phyloP scores from a whole-genome alignment of 1,284 basidiomycete genomes.

The Trichosporon sp. region DNA sequence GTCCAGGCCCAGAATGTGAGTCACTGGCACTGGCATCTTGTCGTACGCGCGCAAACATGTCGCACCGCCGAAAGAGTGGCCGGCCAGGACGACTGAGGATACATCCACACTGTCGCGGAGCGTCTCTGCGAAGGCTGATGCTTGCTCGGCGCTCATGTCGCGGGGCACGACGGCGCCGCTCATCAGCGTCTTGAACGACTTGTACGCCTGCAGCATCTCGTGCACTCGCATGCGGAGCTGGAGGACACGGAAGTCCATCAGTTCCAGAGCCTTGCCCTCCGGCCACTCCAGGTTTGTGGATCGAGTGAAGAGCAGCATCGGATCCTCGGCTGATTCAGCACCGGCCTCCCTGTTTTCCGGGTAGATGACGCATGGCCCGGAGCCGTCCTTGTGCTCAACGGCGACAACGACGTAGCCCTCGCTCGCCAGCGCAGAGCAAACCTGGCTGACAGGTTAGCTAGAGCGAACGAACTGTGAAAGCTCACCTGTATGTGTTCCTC shows the following conservation, averaged over 20 bases:
- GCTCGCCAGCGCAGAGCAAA: conserved; percentile 63
- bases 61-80: conserved; percentile 73
- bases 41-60: conserved; percentile 49
- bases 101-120: conserved; percentile 49
- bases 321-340: conserved; percentile 50
- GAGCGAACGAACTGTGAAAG: not conserved
- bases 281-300: not conserved
- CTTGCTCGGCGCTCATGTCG: conserved; percentile 6
- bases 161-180: not conserved
- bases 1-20: conserved; percentile 59
- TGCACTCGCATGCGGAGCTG: conserved; percentile 62
- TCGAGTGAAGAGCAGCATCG: not conserved
- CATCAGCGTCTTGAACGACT: conserved; percentile 34
- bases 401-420: conserved; percentile 69
- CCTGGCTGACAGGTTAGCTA: conserved; percentile 52
- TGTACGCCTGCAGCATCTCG: conserved; percentile 60
- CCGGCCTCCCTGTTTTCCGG: conserved; percentile 11
- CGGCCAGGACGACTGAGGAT: conserved; percentile 55
- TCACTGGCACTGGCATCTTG: conserved; percentile 52
- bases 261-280: not conserved
- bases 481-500: conserved; percentile 62
- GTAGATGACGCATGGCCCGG: conserved; percentile 52
- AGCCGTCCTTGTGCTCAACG: conserved; percentile 71
- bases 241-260: conserved; percentile 54
- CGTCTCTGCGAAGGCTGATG: conserved; percentile 44